These are phyloP conservation scores for Cordyceps javanica DNA, from an alignment of 2,329 filamentous ascomycete genomes.

Conservation along the genomic window DNA sequence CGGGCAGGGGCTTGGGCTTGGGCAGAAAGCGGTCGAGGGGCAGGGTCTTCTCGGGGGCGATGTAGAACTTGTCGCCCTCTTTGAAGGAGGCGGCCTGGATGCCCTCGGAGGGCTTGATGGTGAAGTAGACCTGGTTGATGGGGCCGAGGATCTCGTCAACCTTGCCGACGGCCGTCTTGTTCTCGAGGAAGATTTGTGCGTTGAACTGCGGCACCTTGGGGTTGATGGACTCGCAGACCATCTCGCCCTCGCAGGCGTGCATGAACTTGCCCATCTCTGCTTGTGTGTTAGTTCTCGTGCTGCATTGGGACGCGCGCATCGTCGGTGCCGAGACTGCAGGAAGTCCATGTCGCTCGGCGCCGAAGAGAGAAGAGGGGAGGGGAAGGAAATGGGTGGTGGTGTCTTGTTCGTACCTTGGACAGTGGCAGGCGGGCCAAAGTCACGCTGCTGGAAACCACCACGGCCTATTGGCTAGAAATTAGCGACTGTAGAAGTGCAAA, in stretches of 20 bases:
- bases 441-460: constrained; percentile 34
- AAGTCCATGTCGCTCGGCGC: too few species aligned
- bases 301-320: too few species aligned
- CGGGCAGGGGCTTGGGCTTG: constrained; percentile 72
- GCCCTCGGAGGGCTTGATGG: constrained; percentile 92
- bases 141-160: constrained; percentile 97
- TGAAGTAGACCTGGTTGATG: constrained; percentile 98
- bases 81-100: constrained; percentile 95
- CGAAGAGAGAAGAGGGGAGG: too few species aligned
- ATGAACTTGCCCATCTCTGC: constrained; percentile 86
- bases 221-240: constrained; percentile 94
- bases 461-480: constrained; percentile 23
- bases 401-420: constrained; percentile 29
- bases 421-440: constrained; percentile 32
- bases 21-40: constrained; percentile 95
- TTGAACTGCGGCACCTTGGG: constrained; percentile 98
- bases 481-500: constrained; percentile 5
- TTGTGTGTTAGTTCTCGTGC: background rate
- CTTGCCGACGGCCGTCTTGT: constrained; percentile 94
- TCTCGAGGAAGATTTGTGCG: constrained; percentile 96
- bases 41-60: constrained; percentile 87
- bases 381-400: too few species aligned
- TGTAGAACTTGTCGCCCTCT: constrained; percentile 94
- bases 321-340: too few species aligned
- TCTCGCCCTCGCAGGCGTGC: constrained; percentile 94